phyloP scores from a whole-genome alignment of 495 filamentous ascomycete species.

The Annulohypoxylon nitens region DNA sequence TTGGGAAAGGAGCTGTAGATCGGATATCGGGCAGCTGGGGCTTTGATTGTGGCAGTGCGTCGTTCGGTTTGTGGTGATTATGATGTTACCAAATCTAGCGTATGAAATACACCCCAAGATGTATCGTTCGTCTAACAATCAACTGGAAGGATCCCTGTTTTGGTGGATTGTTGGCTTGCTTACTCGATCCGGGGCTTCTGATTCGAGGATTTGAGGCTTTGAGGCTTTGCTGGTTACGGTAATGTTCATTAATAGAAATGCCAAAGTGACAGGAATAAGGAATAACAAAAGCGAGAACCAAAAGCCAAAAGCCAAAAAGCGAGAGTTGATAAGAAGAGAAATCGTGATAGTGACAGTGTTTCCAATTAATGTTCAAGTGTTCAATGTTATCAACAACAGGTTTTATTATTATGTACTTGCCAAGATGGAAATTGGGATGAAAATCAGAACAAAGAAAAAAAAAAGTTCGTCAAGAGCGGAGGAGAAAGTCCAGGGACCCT shows the following conservation, averaged over 20 bases:
- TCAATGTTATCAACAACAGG: conserved; percentile 24
- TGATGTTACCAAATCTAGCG: conserved; percentile 45
- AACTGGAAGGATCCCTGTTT: conserved; percentile 27
- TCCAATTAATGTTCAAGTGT: neutral
- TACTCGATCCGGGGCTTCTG: conserved; percentile 25
- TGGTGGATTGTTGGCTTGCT: conserved; percentile 18
- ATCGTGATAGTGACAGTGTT: conserved; percentile 7
- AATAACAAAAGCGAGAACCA: neutral
- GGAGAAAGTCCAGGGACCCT: conserved; percentile 34
- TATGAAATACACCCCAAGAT: conserved; percentile 17
- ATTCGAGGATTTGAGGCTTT: conserved; percentile 30
- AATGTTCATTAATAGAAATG: conserved; percentile 21
- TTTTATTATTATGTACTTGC: conserved; percentile 26
- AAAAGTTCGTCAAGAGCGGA: conserved; percentile 35
- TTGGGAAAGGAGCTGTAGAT: conserved; percentile 41
- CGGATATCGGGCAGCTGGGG: conserved; percentile 42
- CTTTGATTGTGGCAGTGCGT: conserved; percentile 47
- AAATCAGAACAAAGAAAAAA: conserved; percentile 34
- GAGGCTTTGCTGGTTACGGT: conserved; percentile 18
- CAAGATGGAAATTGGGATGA: conserved; percentile 29
- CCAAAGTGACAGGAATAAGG: conserved; percentile 6
- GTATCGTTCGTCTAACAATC: conserved; percentile 27
- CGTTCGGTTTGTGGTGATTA: conserved; percentile 43
- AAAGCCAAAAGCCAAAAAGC: conserved; percentile 9
- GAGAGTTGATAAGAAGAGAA: conserved; percentile 29